phyloP scores from a whole-genome alignment of 192 early-diverging fungal genomes.

The Umbelopsis ramanniana region DNA sequence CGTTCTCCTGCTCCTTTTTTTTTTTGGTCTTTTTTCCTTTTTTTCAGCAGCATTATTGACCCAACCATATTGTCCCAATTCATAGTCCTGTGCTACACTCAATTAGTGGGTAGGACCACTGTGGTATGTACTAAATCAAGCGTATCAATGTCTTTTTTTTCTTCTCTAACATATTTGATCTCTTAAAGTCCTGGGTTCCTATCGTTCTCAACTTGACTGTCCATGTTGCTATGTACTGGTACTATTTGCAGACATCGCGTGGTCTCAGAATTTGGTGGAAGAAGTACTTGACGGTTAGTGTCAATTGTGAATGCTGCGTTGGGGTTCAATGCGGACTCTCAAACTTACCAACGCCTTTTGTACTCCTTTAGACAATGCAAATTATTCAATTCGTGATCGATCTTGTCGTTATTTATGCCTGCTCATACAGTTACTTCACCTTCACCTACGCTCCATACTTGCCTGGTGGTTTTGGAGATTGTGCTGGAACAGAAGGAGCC shows the following conservation, averaged over 20 bases:
- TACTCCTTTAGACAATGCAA: conserved; percentile 69
- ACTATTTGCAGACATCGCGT: conserved; percentile 76
- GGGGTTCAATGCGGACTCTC: background rate
- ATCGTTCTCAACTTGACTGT: conserved; percentile 84
- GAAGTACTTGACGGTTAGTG: conserved; percentile 71
- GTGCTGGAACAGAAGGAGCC: conserved; percentile 71
- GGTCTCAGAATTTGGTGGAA: conserved; percentile 89
- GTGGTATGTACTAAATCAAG: conserved; percentile 54
- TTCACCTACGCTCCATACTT: conserved; percentile 62
- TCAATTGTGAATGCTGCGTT: conserved; percentile 61
- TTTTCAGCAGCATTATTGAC: background rate
- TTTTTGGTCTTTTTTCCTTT: background rate
- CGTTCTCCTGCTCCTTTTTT: background rate
- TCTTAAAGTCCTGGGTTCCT: conserved; percentile 63
- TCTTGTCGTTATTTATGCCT: conserved; percentile 78
- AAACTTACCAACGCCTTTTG: conserved; percentile 70
- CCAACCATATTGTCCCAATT: conserved; percentile 7
- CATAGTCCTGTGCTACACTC: conserved; percentile 71
- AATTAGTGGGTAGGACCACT: conserved; percentile 70
- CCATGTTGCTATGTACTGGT: conserved; percentile 92
- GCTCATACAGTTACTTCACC: conserved; percentile 78
- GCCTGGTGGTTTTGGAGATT: conserved; percentile 60
- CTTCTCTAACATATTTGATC: too few relatives aligned
- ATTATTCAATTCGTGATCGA: conserved; percentile 89
- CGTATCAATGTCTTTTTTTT: too few relatives aligned